Conservation (phyloP, 768 basidiomycete species). For the Russula brevipes region DNA sequence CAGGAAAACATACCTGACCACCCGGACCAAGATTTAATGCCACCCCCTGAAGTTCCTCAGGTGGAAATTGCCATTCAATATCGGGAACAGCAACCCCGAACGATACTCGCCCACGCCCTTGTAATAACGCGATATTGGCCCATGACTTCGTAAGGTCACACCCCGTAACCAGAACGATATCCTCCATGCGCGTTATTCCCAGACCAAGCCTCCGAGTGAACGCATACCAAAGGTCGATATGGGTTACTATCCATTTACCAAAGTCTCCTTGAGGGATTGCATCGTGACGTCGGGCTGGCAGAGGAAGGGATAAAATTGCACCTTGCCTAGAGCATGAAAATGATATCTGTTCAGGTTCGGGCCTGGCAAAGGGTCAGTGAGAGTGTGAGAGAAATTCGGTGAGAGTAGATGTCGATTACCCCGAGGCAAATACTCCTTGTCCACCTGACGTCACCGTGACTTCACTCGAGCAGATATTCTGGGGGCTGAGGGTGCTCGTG, state of each 20-base stretch:
- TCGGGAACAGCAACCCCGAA: background rate
- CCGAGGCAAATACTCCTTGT: background rate
- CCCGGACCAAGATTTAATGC: background rate
- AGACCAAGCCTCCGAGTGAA: background rate
- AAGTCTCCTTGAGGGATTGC: background rate
- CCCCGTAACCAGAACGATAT: constrained; percentile 2
- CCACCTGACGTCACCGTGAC: background rate
- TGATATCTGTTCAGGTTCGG: background rate
- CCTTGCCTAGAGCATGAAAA: background rate
- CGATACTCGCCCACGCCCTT: background rate
- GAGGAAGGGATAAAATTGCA: background rate
- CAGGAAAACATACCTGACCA: background rate
- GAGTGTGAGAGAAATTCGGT: background rate
- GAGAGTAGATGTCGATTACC: background rate
- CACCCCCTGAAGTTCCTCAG: background rate
- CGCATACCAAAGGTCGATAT: constrained; percentile 1
- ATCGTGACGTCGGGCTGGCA: background rate
- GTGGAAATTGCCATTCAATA: background rate
- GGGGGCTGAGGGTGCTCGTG: background rate
- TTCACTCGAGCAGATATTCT: background rate
- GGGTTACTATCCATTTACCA: background rate
- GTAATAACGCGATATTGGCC: background rate
- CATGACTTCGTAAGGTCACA: constrained; percentile 2
- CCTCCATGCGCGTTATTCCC: constrained; percentile 3
- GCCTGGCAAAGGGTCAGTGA: background rate